Conservation (phyloP, 2,329 filamentous ascomycete species). For the Diaporthe nobilis region DNA sequence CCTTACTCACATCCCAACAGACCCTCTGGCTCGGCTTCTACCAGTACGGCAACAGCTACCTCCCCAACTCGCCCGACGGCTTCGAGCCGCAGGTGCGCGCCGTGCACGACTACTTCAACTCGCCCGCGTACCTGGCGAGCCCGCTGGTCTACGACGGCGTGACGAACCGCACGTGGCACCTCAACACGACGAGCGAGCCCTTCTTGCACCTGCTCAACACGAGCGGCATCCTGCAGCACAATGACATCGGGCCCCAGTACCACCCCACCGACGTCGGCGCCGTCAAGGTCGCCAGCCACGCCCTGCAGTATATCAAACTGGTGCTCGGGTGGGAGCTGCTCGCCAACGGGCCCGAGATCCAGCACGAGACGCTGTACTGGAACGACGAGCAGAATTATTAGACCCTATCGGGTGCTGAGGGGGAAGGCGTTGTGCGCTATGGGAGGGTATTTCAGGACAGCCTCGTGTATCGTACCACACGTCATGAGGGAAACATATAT, state of each 20-base stretch:
- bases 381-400: slow-evolving; percentile 63
- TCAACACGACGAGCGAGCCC: slow-evolving; percentile 52
- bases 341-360: slow-evolving; percentile 66
- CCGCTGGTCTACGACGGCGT: slow-evolving; percentile 57
- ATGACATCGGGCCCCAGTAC: slow-evolving; percentile 70
- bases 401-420: no score
- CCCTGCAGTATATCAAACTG: slow-evolving; percentile 70
- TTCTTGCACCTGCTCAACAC: slow-evolving; percentile 75
- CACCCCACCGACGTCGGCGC: slow-evolving; percentile 74
- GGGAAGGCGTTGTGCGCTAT: background rate
- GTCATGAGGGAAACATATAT: background rate
- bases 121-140: slow-evolving; percentile 56
- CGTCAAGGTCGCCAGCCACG: slow-evolving; percentile 72
- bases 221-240: slow-evolving; percentile 72
- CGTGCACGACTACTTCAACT: slow-evolving; percentile 68
- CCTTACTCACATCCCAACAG: slow-evolving; percentile 49
- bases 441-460: background rate
- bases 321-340: slow-evolving; percentile 70
- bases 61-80: slow-evolving; percentile 55
- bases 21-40: slow-evolving; percentile 69
- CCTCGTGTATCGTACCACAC: no score
- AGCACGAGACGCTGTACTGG: slow-evolving; percentile 66
- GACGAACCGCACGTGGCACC: slow-evolving; percentile 53
- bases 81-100: slow-evolving; percentile 65
- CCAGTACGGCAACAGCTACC: slow-evolving; percentile 64